Evolutionary conservation across 345 rosid genomes (phyloP).

Genomic region (Geranium brycei): DNA sequence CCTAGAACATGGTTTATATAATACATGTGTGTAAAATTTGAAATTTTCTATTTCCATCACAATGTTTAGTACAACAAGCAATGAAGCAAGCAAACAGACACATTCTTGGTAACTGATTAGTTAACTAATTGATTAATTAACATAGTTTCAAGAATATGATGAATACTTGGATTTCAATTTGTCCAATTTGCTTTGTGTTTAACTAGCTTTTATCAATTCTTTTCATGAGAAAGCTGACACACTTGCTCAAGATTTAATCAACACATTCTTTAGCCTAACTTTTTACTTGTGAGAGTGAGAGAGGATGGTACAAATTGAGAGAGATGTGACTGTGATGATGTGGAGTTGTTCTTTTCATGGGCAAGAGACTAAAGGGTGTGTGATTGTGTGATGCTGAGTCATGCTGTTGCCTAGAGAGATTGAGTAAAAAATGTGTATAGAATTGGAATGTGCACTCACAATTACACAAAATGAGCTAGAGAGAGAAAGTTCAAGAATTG

Average conservation of each 20-base stretch:
- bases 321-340: not conserved
- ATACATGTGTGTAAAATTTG: not conserved
- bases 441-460: not conserved
- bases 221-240: not conserved
- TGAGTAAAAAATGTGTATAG: not conserved
- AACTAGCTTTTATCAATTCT: not conserved
- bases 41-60: not conserved
- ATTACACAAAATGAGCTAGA: not conserved
- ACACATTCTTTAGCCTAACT: too few relatives aligned
- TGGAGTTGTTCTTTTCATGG: not conserved
- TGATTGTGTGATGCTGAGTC: not conserved
- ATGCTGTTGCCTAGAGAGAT: conserved; percentile 10
- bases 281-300: too few relatives aligned
- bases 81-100: not conserved
- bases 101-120: not conserved
- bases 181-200: not conserved
- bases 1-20: conserved; percentile 1
- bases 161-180: not conserved
- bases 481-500: not conserved
- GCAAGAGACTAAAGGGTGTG: not conserved
- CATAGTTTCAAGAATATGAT: not conserved
- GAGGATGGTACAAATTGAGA: not conserved
- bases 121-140: not conserved
- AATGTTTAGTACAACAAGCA: not conserved
- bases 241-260: too few relatives aligned